Evolutionary conservation across 2,329 filamentous ascomycete genomes (phyloP).

Genomic region (Paramyrothecium sp.): DNA sequence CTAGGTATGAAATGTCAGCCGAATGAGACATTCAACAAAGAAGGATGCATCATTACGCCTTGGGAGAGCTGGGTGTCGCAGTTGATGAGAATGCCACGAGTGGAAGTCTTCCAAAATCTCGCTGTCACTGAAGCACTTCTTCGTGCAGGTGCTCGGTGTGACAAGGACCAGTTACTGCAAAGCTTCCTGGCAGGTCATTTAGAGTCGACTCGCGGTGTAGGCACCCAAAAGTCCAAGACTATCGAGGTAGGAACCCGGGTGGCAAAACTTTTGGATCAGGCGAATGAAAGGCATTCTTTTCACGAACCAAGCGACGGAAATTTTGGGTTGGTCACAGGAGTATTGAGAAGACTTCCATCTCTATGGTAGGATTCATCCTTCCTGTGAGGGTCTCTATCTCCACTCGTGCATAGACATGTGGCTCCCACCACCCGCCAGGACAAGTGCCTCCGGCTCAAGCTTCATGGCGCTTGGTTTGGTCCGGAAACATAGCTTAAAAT

Average conservation of each 20-base stretch:
- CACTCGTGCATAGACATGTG: no score
- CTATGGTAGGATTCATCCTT: no score
- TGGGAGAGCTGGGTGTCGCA: neutral
- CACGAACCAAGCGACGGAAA: neutral
- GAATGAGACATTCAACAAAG: neutral
- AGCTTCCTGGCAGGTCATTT: neutral
- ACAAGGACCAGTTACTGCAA: neutral
- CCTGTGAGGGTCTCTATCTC: no score
- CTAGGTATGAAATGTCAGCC: neutral
- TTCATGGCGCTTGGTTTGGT: no score
- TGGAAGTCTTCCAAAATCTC: neutral
- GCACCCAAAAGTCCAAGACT: neutral
- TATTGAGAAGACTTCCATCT: neutral
- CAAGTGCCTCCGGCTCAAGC: no score
- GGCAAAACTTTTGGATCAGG: neutral
- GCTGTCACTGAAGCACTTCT: neutral
- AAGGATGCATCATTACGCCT: neutral
- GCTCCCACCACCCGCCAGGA: no score
- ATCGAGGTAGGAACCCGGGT: neutral
- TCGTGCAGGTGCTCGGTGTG: neutral
- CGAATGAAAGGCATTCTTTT: neutral
- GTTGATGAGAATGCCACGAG: neutral
- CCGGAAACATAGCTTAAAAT: no score
- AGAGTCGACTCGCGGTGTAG: neutral
- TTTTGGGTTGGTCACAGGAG: neutral